Evolutionary conservation across 2,329 filamentous ascomycete genomes (phyloP), one percentile per base, ranked within the genome.

Genomic region (Gaeumannomyces sp.): DNA sequence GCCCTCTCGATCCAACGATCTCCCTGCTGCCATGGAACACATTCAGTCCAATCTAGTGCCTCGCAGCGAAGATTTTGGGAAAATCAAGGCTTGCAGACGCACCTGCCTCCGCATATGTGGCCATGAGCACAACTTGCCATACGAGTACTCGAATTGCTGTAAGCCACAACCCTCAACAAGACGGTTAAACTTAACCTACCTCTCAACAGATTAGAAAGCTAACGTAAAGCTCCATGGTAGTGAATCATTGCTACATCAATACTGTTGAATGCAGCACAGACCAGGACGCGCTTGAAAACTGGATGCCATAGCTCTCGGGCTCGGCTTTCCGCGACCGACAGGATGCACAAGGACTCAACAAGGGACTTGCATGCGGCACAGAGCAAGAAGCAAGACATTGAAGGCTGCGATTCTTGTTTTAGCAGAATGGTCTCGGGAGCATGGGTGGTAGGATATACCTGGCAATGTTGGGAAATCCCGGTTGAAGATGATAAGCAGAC

Each of bases 91-190:
- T 22, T 63, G 61, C 50, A 31, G 38, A 29, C 61, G 29, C 2
- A 25, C 22, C 28, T 63, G 61, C 25, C 50, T 63, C 4, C 19
- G 33, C 13, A 16, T 27, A 14, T 63, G 61, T 31, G 29, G 28
- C 4, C 28, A 31, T 27, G 50, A 29, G 22, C 38, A 57, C 45
- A n/a, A 22, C 27, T 27, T 22, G 50, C 61, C 61, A 25, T 63
- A 57, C 61, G 61, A 57, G 61, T 63, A 63, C 25, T 50, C 61
- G 14, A 28, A 58, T 28, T 63, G 61, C 28, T 33, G 61, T 63
- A n/a, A 63, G 61, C 2, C 22, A 53, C 8, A 25, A 11, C 22
- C 45, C 7, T 53, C 11, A 11, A 53, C 3, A 11, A 25, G 22
- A 45, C 1, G 25, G 45, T 11, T 10, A 53, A 53, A 11, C 22